Evolutionary conservation across 805 yeast species (phyloP), one percentile per base, ranked within the genome.

Genomic region (Kockiozyma suomiensis): DNA sequence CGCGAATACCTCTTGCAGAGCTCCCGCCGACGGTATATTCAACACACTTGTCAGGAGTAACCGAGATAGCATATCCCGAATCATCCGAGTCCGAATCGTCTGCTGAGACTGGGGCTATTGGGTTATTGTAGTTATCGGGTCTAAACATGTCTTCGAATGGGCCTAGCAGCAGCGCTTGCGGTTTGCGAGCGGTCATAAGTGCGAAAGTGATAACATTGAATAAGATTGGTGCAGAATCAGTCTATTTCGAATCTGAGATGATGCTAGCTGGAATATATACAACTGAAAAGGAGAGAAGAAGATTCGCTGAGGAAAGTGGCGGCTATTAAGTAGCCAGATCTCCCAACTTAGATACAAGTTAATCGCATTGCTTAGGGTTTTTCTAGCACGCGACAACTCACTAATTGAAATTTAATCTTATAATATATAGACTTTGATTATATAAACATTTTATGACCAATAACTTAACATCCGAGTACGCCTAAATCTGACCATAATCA

Each of bases 31-130:
- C 23, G 35, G 17, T 7, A 12, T 21, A 30, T 7, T 50, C 54
- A 2, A n/a, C 8, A 25, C 30, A 53, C 17, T 26, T 30, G 17
- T 43, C 30, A 17, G 50, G 38, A 10, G 50, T 23, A 25, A 33
- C 38, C 21, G 50, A 3, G 21, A 42, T 33, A 2, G 50, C 26
- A 17, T 53, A 46, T 46, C 49, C 42, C 17, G 35, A 28, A 19
- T 45, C 50, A 32, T 53, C 56, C n/a, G 56, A 37, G 26, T 53
- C 56, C 17, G 50, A 25, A 38, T 43, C 56, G 23, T 38, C 43
- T 13, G 23, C 10, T 8, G 21, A 26, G 13, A 23, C 33, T 10
- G 33, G 10, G 33, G 33, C n/a, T n/a, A n/a, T n/a, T n/a, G n/a
- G n/a, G n/a, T n/a, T n/a, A n/a, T n/a, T 26, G 30, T 23, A 35